phyloP scores from a whole-genome alignment of 352 stramenopile genomes.

The Phytopythium sindhum region DNA sequence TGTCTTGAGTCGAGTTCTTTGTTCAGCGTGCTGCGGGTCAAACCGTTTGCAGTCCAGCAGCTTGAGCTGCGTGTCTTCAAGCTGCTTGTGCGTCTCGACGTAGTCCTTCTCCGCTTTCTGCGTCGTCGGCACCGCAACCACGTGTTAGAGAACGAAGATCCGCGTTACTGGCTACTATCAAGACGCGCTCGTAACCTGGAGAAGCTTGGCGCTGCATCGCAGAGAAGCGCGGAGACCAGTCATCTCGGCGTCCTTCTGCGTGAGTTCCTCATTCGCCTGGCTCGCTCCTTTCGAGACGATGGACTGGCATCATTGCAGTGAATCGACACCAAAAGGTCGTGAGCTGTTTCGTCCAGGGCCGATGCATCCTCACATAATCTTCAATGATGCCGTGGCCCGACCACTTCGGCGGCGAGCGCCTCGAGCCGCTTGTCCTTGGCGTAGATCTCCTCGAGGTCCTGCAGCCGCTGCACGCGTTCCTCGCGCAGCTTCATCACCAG shows the following conservation, averaged over 20 bases:
- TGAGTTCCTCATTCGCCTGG: slow-evolving; percentile 56
- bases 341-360: not conserved
- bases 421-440: slow-evolving; percentile 74
- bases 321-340: not conserved
- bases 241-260: slow-evolving; percentile 67
- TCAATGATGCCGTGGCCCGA: slow-evolving; percentile 9
- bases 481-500: slow-evolving; percentile 68
- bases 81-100: slow-evolving; percentile 51
- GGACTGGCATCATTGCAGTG: slow-evolving; percentile 18
- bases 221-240: slow-evolving; percentile 57
- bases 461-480: slow-evolving; percentile 71
- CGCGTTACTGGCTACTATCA: not conserved
- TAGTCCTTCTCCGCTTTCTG: slow-evolving; percentile 79
- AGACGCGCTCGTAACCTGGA: slow-evolving; percentile 32
- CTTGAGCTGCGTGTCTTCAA: slow-evolving; percentile 65
- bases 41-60: slow-evolving; percentile 68
- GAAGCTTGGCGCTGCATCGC: slow-evolving; percentile 63
- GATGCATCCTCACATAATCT: not conserved
- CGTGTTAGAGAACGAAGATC: not conserved
- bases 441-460: slow-evolving; percentile 81
- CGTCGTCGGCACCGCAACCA: not conserved
- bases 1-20: not conserved
- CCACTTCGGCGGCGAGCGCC: slow-evolving; percentile 52
- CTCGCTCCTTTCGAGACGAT: slow-evolving; percentile 35
- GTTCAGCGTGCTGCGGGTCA: not conserved